Evolutionary conservation across 495 filamentous ascomycete genomes (phyloP).

Genomic region (Penicillium roqueforti): DNA sequence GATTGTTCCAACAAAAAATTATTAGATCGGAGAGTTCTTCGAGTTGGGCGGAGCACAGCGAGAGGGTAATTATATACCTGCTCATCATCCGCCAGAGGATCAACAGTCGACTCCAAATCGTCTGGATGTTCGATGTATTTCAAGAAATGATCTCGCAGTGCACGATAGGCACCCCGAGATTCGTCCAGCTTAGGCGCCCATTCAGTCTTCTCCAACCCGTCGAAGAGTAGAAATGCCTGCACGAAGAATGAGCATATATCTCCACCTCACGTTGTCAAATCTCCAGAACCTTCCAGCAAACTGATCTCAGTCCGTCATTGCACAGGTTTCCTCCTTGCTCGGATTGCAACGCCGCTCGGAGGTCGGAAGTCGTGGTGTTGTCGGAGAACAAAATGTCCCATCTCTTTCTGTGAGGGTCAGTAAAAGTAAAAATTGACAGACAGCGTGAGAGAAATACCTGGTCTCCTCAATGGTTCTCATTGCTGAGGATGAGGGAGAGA

Average conservation of each 20-base stretch:
- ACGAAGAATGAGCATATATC: constrained; percentile 12
- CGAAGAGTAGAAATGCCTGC: constrained; percentile 78
- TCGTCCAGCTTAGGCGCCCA: constrained; percentile 67
- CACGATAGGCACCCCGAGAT: constrained; percentile 67
- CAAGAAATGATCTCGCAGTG: constrained; percentile 68
- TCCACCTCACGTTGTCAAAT: background rate
- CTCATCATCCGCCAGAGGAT: constrained; percentile 83
- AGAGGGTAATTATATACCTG: constrained; percentile 52
- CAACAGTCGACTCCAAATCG: constrained; percentile 65
- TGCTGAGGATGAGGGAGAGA: constrained; percentile 13
- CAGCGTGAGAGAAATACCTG: constrained; percentile 39
- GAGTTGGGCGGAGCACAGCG: background rate
- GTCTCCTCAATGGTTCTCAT: constrained; percentile 65
- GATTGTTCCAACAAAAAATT: constrained; percentile 27
- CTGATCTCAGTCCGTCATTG: constrained; percentile 69
- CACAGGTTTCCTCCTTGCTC: constrained; percentile 56
- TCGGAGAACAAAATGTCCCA: constrained; percentile 64
- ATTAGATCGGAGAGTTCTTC: constrained; percentile 24
- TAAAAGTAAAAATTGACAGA: background rate
- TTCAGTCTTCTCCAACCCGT: constrained; percentile 56
- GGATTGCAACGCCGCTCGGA: constrained; percentile 61
- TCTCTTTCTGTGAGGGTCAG: constrained; percentile 42
- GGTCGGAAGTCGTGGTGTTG: constrained; percentile 55
- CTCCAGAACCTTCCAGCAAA: constrained; percentile 82
- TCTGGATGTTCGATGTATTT: constrained; percentile 78